Conservation (phyloP, 495 filamentous ascomycete genomes). For the Podospora comata region DNA sequence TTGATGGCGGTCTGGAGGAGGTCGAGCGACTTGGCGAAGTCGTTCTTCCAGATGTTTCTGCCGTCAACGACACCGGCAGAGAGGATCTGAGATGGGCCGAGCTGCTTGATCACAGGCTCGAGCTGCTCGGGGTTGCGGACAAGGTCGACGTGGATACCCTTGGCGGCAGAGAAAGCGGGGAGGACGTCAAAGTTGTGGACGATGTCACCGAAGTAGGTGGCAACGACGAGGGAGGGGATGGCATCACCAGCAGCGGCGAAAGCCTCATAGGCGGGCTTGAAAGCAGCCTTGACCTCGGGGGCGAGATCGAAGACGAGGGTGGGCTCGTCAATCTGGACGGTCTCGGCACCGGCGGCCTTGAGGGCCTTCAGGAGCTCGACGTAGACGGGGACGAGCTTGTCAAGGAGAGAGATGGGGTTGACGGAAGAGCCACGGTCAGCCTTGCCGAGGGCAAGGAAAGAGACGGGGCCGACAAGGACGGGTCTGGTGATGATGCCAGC, state of each 20-base stretch:
- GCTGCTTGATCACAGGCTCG: conserved; percentile 84
- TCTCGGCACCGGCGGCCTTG: conserved; percentile 91
- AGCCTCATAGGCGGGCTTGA: conserved; percentile 95
- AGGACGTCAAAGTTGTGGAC: conserved; percentile 96
- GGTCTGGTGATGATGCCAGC: conserved; percentile 89
- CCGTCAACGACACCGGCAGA: conserved; percentile 96
- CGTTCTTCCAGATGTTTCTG: conserved; percentile 99
- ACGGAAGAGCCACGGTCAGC: conserved; percentile 90
- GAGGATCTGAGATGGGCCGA: conserved; percentile 82
- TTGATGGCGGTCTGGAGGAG: conserved; percentile 82
- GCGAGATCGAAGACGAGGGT: conserved; percentile 89
- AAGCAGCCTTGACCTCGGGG: conserved; percentile 84
- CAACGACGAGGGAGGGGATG: conserved; percentile 76
- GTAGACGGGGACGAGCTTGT: conserved; percentile 89
- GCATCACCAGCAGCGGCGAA: conserved; percentile 69
- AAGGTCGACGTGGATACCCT: conserved; percentile 90
- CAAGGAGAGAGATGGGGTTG: conserved; percentile 85
- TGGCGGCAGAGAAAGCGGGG: conserved; percentile 56
- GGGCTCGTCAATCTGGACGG: conserved; percentile 97
- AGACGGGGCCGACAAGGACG: conserved; percentile 91
- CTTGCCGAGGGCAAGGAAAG: conserved; percentile 94
- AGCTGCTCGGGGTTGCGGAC: conserved; percentile 98
- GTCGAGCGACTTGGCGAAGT: conserved; percentile 88
- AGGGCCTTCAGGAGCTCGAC: conserved; percentile 84
- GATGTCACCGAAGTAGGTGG: conserved; percentile 99